A percentile compares a stretch with the other conserved stretches of the same genome.
phyloP scores from a whole-genome alignment of 768 basidiomycete species.

The Trametopsis cervina region DNA sequence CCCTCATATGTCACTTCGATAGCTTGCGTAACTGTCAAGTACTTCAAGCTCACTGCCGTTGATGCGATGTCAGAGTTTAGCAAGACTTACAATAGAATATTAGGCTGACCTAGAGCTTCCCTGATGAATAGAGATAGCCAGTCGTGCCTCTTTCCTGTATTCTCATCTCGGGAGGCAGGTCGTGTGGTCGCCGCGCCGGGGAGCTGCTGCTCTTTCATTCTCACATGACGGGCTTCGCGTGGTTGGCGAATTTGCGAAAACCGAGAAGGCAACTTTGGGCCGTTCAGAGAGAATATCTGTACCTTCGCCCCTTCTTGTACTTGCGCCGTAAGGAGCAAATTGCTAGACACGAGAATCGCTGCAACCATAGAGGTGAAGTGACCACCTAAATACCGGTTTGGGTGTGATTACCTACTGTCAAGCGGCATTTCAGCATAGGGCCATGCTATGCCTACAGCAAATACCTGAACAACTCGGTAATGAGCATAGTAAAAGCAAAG shows the following conservation, averaged over 20 bases:
- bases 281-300: slow-evolving; percentile 34
- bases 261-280: slow-evolving; percentile 31
- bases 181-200: neutral
- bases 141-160: slow-evolving; percentile 38
- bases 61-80: slow-evolving; percentile 8
- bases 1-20: slow-evolving; percentile 64
- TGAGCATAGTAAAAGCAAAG: too few relatives aligned
- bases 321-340: slow-evolving; percentile 55
- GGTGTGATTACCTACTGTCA: slow-evolving; percentile 41
- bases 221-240: slow-evolving; percentile 45
- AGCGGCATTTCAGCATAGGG: slow-evolving; percentile 58
- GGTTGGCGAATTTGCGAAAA: slow-evolving; percentile 44
- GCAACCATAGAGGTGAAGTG: slow-evolving; percentile 1
- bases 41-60: slow-evolving; percentile 72
- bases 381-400: neutral
- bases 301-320: slow-evolving; percentile 43
- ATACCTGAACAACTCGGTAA: slow-evolving; percentile 44
- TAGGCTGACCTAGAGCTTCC: slow-evolving; percentile 56
- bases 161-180: slow-evolving; percentile 7
- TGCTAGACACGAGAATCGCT: slow-evolving; percentile 41
- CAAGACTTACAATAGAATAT: slow-evolving; percentile 5
- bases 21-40: slow-evolving; percentile 52
- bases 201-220: slow-evolving; percentile 39
- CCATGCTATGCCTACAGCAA: slow-evolving; percentile 69
- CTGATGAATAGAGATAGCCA: slow-evolving; percentile 65